phyloP scores from a whole-genome alignment of 768 basidiomycete species.

The Leccinum uliginosum region DNA sequence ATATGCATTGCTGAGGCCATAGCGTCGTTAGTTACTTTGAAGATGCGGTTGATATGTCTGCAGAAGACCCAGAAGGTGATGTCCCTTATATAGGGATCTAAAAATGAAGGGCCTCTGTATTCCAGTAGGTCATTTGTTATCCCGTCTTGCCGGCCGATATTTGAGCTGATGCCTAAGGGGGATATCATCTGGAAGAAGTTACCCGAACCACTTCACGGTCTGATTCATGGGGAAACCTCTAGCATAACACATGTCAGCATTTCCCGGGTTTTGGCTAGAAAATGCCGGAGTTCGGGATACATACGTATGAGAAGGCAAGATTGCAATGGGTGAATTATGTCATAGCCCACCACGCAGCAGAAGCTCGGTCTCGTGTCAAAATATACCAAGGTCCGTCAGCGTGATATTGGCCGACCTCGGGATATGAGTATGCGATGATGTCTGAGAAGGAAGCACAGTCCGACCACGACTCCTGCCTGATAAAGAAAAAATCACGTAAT shows the following conservation, averaged over 20 bases:
- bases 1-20: slow-evolving; percentile 14
- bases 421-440: not conserved
- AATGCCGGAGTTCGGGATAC: not conserved
- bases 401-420: not conserved
- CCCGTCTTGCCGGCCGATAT: not conserved
- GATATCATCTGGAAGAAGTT: not conserved
- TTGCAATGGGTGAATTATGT: not conserved
- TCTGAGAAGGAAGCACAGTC: not conserved
- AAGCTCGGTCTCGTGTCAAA: no score
- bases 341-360: no score
- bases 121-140: not conserved
- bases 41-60: not conserved
- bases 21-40: not conserved
- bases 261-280: no score
- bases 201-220: not conserved
- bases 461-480: not conserved
- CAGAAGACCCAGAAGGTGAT: not conserved
- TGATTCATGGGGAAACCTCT: not conserved
- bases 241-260: not conserved
- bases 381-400: not conserved
- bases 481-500: not conserved
- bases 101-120: not conserved
- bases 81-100: not conserved
- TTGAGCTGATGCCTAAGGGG: not conserved
- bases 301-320: not conserved